These are phyloP conservation scores for Lentinula novae-zelandiae DNA, from an alignment of 1,284 basidiomycete species.

Conservation along the genomic window DNA sequence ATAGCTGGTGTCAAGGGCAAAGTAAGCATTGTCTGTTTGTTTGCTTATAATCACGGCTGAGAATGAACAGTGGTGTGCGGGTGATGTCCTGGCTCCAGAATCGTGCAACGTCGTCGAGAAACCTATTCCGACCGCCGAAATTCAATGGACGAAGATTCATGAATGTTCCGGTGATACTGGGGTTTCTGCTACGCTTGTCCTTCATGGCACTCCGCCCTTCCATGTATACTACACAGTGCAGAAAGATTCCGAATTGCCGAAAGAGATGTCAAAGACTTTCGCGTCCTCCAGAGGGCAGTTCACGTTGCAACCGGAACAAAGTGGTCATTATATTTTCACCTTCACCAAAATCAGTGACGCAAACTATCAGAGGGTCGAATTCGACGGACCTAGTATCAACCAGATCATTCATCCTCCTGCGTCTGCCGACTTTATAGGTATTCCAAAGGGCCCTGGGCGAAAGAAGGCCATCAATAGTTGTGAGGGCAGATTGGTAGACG, in stretches of 20 bases:
- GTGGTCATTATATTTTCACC: conserved; percentile 87
- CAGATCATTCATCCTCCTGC: conserved; percentile 89
- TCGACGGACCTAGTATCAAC: conserved; percentile 72
- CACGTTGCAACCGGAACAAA: conserved; percentile 81
- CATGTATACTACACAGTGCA: conserved; percentile 75
- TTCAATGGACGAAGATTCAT: conserved; percentile 87
- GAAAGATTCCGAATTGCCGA: conserved; percentile 61
- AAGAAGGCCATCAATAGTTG: conserved; percentile 67
- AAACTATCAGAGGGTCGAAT: conserved; percentile 74
- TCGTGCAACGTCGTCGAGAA: conserved; percentile 72
- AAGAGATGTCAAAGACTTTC: conserved; percentile 61
- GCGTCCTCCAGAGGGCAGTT: conserved; percentile 77
- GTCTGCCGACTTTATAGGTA: conserved; percentile 67
- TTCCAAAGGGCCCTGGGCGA: conserved; percentile 31
- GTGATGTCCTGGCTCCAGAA: conserved; percentile 80
- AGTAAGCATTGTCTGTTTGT: conserved; percentile 25
- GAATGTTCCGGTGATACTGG: conserved; percentile 96
- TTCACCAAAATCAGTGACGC: conserved; percentile 82
- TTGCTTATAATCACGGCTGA: not conserved
- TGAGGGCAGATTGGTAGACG: conserved; percentile 67
- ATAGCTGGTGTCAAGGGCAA: conserved; percentile 72
- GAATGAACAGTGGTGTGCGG: conserved; percentile 57
- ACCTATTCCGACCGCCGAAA: conserved; percentile 76
- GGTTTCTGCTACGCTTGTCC: conserved; percentile 80
- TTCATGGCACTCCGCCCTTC: conserved; percentile 92